phyloP scores from a whole-genome alignment of 345 rosid genomes.

The Sonneratia alba region DNA sequence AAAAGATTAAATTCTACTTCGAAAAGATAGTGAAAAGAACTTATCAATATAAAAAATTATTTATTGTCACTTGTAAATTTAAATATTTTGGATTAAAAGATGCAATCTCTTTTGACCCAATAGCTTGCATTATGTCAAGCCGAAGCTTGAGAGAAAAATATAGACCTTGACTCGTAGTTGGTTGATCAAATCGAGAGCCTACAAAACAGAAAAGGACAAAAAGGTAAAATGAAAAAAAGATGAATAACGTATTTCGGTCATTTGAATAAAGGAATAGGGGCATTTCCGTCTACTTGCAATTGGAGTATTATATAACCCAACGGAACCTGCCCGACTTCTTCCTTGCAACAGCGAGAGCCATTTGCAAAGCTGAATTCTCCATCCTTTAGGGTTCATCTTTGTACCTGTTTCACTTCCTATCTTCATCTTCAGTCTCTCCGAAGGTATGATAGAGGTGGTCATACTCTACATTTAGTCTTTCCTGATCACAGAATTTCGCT shows the following conservation, averaged over 20 bases:
- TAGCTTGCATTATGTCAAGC: too few species aligned
- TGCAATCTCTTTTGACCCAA: too few species aligned
- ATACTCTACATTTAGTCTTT: not conserved
- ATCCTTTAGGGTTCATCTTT: conserved; percentile 5
- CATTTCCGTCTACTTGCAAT: not conserved
- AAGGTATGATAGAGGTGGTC: not conserved
- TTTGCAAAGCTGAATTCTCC: not conserved
- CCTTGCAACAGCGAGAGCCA: not conserved
- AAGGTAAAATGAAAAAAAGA: not conserved
- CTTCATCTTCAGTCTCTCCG: not conserved
- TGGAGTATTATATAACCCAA: not conserved
- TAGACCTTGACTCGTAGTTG: too few species aligned
- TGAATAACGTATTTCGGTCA: not conserved
- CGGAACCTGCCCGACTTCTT: not conserved
- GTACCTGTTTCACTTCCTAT: not conserved
- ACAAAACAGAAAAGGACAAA: too few species aligned
- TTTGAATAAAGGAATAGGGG: not conserved
- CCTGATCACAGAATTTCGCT: not conserved
- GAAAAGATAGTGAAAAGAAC: too few species aligned
- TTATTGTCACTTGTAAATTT: too few species aligned
- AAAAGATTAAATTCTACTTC: too few species aligned
- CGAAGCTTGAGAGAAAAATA: too few species aligned
- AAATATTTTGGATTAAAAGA: too few species aligned
- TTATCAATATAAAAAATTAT: too few species aligned
- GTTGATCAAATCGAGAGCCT: too few species aligned